These are phyloP conservation scores for Cladorrhinum sp. DNA, from an alignment of 2,329 filamentous ascomycete species.

Conservation along the genomic window DNA sequence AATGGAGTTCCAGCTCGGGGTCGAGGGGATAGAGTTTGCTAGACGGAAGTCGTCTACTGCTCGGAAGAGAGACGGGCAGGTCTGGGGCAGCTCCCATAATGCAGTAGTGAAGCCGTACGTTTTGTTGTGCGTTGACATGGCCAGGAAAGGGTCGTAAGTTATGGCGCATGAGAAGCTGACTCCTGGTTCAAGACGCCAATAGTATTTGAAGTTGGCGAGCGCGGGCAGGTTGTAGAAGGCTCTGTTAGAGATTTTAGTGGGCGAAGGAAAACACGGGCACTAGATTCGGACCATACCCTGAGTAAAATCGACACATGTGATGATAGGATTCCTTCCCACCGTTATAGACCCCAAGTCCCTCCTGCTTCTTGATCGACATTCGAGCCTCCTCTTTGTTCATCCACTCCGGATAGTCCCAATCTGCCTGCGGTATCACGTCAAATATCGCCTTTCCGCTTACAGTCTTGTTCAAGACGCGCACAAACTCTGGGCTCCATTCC, in stretches of 20 bases:
- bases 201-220: conserved; percentile 44
- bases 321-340: conserved; percentile 42
- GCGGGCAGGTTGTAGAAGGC: conserved; percentile 43
- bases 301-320: conserved; percentile 40
- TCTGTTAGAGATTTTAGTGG: background rate
- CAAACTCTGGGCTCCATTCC: conserved; percentile 40
- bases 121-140: conserved; percentile 43
- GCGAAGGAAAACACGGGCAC: background rate
- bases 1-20: conserved; percentile 40
- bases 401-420: conserved; percentile 41
- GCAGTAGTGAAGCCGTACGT: conserved; percentile 45
- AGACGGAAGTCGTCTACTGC: conserved; percentile 40
- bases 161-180: conserved; percentile 45
- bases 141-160: conserved; percentile 46
- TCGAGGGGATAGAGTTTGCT: conserved; percentile 33
- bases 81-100: conserved; percentile 43
- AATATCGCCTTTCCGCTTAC: conserved; percentile 39
- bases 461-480: conserved; percentile 36
- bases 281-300: conserved; percentile 29
- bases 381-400: conserved; percentile 21
- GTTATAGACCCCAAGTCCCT: conserved; percentile 35
- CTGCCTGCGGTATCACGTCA: conserved; percentile 39
- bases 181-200: conserved; percentile 47
- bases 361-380: conserved; percentile 27
- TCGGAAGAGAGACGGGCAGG: conserved; percentile 43